Conservation (phyloP, 164 flowering plant genomes). For the Vitis cinerea region DNA sequence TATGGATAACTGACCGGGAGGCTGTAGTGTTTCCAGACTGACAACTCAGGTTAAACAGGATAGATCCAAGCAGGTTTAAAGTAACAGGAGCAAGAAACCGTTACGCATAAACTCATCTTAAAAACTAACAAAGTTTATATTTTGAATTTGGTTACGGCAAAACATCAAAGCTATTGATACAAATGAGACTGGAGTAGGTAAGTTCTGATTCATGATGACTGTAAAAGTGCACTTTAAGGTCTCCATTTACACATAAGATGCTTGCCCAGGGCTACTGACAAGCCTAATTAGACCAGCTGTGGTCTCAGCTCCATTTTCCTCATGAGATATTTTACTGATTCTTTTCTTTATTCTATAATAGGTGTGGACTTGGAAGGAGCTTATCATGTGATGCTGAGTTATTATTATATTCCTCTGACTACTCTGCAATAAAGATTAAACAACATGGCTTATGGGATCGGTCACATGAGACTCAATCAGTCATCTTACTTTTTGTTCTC, state of each 20-base stretch:
- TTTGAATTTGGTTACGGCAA: no score
- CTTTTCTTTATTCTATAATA: slow-evolving; percentile 8
- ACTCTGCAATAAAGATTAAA: slow-evolving; percentile 20
- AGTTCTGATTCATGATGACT: background rate
- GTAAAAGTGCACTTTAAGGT: background rate
- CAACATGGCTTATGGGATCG: slow-evolving; percentile 34
- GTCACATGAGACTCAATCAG: slow-evolving; percentile 36
- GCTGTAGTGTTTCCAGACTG: background rate
- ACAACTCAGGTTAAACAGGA: background rate
- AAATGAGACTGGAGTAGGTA: background rate
- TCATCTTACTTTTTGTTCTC: slow-evolving; percentile 11
- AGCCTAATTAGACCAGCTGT: background rate
- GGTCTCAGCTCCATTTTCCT: background rate
- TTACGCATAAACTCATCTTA: background rate
- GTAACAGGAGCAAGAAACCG: background rate
- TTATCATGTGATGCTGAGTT: slow-evolving; percentile 48
- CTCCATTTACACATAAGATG: background rate
- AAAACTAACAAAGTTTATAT: no score
- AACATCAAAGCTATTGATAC: background rate
- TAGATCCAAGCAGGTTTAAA: slow-evolving; percentile 7
- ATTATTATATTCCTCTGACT: slow-evolving; percentile 27
- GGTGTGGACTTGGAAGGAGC: slow-evolving; percentile 36
- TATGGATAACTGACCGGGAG: no score
- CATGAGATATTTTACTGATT: slow-evolving; percentile 2
- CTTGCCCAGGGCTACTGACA: background rate